These are phyloP conservation scores for Mycena vulgaris DNA, from an alignment of 768 basidiomycete species.

Conservation along the genomic window DNA sequence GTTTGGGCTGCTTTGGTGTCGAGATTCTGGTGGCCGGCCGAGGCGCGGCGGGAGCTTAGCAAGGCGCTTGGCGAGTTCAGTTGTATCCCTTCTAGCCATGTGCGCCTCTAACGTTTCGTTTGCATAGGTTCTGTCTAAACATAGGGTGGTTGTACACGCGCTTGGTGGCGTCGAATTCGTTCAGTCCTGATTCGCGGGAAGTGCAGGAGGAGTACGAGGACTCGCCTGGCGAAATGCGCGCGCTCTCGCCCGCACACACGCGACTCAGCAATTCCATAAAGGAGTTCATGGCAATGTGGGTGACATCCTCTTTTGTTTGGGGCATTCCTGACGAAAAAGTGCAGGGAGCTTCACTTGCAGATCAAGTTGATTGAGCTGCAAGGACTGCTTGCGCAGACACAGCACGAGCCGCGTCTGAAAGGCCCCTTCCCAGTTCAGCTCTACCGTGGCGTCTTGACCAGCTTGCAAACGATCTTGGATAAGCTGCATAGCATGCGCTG, in stretches of 20 bases:
- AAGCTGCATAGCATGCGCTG: constrained; percentile 96
- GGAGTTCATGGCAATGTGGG: constrained; percentile 95
- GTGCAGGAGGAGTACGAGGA: constrained; percentile 47
- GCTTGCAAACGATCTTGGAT: constrained; percentile 89
- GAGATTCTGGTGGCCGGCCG: constrained; percentile 95
- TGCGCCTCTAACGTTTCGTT: background rate
- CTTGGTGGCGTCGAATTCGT: constrained; percentile 90
- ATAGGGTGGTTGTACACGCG: constrained; percentile 96
- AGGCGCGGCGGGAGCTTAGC: constrained; percentile 90
- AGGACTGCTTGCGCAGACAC: constrained; percentile 87
- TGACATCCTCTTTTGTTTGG: constrained; percentile 17
- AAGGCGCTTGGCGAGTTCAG: constrained; percentile 87
- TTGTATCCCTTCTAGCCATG: constrained; percentile 26
- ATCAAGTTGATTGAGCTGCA: constrained; percentile 91
- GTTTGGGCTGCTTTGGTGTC: constrained; percentile 92
- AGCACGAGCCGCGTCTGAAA: constrained; percentile 94
- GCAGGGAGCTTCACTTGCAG: constrained; percentile 95
- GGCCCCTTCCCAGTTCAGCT: constrained; percentile 93
- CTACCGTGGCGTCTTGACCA: constrained; percentile 87
- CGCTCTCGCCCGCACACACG: constrained; percentile 54
- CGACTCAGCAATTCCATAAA: constrained; percentile 76
- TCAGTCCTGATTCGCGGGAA: constrained; percentile 63
- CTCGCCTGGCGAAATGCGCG: constrained; percentile 43
- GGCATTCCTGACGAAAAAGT: background rate
- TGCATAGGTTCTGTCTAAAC: constrained; percentile 89